Evolutionary conservation across 2,329 filamentous ascomycete species (phyloP).

Genomic region (Epichloe festucae): DNA sequence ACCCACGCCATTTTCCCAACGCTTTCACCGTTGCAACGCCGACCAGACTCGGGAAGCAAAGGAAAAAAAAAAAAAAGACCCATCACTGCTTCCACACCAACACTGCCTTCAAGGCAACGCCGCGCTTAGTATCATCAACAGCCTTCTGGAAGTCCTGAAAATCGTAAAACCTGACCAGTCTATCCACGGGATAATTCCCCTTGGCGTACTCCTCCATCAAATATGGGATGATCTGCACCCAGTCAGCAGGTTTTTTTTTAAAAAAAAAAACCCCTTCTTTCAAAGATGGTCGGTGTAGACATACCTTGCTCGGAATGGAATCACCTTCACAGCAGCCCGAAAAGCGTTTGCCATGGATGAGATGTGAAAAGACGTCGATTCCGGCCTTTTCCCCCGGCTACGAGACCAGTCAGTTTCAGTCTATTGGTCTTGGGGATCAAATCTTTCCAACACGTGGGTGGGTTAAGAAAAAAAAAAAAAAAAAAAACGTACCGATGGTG

Average conservation of each 20-base stretch:
- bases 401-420: neutral
- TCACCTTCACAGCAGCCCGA: slow-evolving; percentile 3
- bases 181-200: slow-evolving; percentile 1
- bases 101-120: slow-evolving; percentile 20
- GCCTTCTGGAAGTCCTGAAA: neutral
- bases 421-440: too few relatives aligned
- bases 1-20: too few relatives aligned
- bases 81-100: neutral
- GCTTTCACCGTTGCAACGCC: too few relatives aligned
- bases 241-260: neutral
- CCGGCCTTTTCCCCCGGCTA: neutral
- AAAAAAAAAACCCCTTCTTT: neutral
- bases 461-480: neutral
- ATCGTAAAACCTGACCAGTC: neutral
- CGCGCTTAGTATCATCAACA: neutral
- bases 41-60: too few relatives aligned
- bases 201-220: neutral
- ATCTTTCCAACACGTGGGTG: too few relatives aligned
- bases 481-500: neutral
- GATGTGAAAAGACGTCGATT: neutral
- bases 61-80: neutral
- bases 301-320: slow-evolving; percentile 1
- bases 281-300: neutral
- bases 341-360: neutral
- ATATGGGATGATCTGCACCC: neutral